Base-by-base conservation (phyloP, 2,329 filamentous ascomycete genomes). In the Paraphoma sp. region DNA sequence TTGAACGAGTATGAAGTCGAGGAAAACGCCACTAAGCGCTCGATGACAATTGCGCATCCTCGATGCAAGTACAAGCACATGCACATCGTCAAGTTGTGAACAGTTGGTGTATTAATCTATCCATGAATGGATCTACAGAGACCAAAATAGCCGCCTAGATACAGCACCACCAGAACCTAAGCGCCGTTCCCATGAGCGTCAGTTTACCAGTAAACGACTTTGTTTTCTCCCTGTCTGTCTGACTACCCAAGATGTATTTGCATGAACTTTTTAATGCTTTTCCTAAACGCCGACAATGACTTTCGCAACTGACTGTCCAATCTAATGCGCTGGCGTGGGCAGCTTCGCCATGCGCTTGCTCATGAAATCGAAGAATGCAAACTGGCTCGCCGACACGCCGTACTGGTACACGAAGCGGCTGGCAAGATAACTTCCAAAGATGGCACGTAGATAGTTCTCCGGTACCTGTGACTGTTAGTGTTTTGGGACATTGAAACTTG, bases 381-480 rank as follows among this genome's bases (percentile, higher is more conserved):
- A 98, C 72, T 97, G 94, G 81, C 90, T 95, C 5, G 95, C 93
- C 65, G 87, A 89, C 75, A 93, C 93, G 71, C 95, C 95, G 76
- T 94, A 95, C 76, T 96, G 88, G 78, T 99, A 99, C 41, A 99
- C 92, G 76, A 99, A 99, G 43, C 95, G 90, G 72, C 91, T 96
- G 47, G 95, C 94, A 65, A 99, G 84, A 80, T 94, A 97, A 75
- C 91, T 96, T 67, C 95, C 95, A 74, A 99, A 99, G 76, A 99
- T 98, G 64, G 93, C 90, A 64, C 93, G 87, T 61, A 99, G 86
- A 75, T 99, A 99, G 67, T 88, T 89, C 60, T 97, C 92, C 0
- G 95, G 95, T 18, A 99, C 87, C 86, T 88, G 57, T 46, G 14
- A 45, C 28, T 40, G 51, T 76, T 36, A 30, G 18, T 45, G 41